These are phyloP conservation scores for Talaromyces stipitatus DNA, from an alignment of 495 filamentous ascomycete species.

Conservation along the genomic window DNA sequence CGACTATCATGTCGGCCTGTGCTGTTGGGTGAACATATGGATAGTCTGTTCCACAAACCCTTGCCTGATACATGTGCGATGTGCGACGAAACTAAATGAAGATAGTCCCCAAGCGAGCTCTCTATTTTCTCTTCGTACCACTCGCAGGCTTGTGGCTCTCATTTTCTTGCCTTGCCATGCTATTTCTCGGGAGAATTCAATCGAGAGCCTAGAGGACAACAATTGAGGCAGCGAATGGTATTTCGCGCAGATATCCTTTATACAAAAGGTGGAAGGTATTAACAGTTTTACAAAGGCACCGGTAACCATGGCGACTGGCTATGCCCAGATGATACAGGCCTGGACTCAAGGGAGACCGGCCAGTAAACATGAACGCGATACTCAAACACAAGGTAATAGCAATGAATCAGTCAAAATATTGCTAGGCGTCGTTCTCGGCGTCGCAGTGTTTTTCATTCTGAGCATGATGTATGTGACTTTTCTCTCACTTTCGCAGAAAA, in stretches of 20 bases:
- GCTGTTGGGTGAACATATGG: neutral
- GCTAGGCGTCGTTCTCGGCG: slow-evolving; percentile 1
- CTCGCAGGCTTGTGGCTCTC: neutral
- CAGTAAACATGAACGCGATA: neutral
- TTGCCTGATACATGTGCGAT: neutral
- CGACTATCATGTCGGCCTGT: neutral
- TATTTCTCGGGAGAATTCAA: too few species aligned
- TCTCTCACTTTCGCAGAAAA: too few species aligned
- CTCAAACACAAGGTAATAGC: neutral
- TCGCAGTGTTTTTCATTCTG: neutral
- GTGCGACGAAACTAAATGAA: neutral
- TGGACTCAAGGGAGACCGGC: neutral
- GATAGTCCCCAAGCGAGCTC: neutral
- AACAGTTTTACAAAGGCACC: neutral
- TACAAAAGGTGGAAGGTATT: neutral
- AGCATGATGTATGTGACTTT: neutral
- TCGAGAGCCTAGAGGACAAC: too few species aligned
- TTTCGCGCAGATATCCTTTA: neutral
- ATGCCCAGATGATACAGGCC: neutral
- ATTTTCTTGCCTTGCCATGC: neutral
- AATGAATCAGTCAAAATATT: neutral
- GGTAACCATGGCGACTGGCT: neutral
- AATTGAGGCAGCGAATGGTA: neutral
- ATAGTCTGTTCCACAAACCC: neutral
- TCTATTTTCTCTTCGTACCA: neutral